Conservation (phyloP, 495 filamentous ascomycete genomes). For the Neurospora sp. region DNA sequence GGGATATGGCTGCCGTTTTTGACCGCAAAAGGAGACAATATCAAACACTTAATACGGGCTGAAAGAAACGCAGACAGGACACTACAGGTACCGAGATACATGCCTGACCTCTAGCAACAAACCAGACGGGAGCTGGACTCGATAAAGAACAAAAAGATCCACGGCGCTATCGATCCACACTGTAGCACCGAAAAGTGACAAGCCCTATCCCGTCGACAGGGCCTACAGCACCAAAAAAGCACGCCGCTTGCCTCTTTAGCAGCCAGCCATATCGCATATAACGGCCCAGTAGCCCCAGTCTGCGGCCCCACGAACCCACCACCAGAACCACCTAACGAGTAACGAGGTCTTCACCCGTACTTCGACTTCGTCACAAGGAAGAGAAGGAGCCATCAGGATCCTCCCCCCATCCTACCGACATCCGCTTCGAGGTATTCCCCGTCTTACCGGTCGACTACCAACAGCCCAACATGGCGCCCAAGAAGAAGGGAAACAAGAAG, state of each 20-base stretch:
- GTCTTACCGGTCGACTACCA: neutral
- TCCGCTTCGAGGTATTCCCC: neutral
- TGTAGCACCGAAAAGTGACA: neutral
- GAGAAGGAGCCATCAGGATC: neutral
- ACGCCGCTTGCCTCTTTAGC: neutral
- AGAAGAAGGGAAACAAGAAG: conserved; percentile 87
- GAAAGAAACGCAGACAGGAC: neutral
- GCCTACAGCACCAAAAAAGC: neutral
- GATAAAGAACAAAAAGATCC: neutral
- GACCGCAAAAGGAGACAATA: neutral
- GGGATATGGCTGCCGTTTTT: neutral
- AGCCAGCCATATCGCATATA: neutral
- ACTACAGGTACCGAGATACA: neutral
- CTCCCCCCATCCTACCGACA: neutral
- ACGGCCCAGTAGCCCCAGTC: neutral
- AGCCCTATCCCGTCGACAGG: neutral
- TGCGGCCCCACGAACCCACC: neutral
- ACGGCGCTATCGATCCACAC: neutral
- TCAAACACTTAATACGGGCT: neutral
- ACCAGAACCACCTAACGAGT: neutral
- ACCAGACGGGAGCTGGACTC: neutral
- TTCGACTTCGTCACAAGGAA: neutral
- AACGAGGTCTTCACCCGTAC: neutral
- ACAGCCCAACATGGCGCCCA: conserved; percentile 62
- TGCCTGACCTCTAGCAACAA: neutral